phyloP scores from a whole-genome alignment of 805 yeast species.

The Kodamaea jinghongensis region DNA sequence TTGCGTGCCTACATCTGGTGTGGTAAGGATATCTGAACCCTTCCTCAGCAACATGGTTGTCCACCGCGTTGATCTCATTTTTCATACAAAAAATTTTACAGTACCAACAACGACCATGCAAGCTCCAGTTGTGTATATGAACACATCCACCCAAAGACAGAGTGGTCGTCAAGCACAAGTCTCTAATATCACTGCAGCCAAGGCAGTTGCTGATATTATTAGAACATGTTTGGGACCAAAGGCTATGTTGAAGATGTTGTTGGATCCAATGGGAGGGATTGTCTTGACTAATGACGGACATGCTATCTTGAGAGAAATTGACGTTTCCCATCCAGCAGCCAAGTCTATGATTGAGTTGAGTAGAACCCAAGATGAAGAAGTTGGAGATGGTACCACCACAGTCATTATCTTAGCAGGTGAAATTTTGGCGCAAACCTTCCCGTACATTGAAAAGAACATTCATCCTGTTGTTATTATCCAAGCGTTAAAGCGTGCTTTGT shows the following conservation, averaged over 20 bases:
- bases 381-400: slow-evolving; percentile 97
- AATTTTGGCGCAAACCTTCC: slow-evolving; percentile 90
- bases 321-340: slow-evolving; percentile 98
- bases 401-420: slow-evolving; percentile 97
- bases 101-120: slow-evolving; percentile 29
- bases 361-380: slow-evolving; percentile 98
- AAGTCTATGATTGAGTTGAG: slow-evolving; percentile 96
- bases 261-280: slow-evolving; percentile 96
- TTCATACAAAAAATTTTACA: slow-evolving; percentile 2
- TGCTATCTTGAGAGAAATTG: slow-evolving; percentile 95
- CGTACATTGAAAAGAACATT: slow-evolving; percentile 89
- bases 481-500: slow-evolving; percentile 86
- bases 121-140: slow-evolving; percentile 48
- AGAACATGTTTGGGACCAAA: slow-evolving; percentile 98
- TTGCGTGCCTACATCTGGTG: too few species aligned
- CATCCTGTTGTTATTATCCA: slow-evolving; percentile 96
- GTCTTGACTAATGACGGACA: slow-evolving; percentile 98
- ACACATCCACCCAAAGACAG: slow-evolving; percentile 89
- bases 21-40: too few species aligned
- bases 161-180: slow-evolving; percentile 96
- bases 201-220: slow-evolving; percentile 96
- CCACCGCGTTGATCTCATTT: slow-evolving; percentile 2
- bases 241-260: slow-evolving; percentile 96
- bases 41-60: not conserved
- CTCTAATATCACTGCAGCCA: slow-evolving; percentile 98